Evolutionary conservation across 768 basidiomycete genomes (phyloP), one percentile per base, ranked within the genome.

Genomic region (Multifurca ochricompacta): DNA sequence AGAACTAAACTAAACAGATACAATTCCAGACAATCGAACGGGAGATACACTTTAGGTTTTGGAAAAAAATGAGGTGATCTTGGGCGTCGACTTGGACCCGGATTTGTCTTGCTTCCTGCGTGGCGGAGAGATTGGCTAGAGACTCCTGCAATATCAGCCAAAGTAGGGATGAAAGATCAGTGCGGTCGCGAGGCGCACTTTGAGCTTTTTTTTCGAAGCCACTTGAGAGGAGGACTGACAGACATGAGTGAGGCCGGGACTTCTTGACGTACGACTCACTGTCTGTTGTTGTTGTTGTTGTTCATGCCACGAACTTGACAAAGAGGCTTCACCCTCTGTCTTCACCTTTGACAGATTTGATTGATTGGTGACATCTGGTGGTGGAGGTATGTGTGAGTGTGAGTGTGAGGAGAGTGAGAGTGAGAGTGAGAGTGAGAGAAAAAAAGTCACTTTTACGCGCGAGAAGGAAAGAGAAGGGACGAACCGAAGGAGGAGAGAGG

Each of bases 61-160:
- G 35, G 58, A n/a, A 30, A 61, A 61, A 46, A 61, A 61, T n/a
- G 60, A 54, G 6, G 60, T 61, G 42, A 61, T 61, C 58, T 61
- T 59, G 49, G 31, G 39, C 3, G 52, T 41, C 47, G 57, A 40
- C 1, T 51, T 34, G 36, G 46, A 31, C 16, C 36, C 44, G 14
- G 32, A 31, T 35, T 44, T 54, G 6, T 36, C 56, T 30, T 46
- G 47, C 40, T 60, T 57, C 48, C 47, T 59, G 54, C 54, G 58
- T 1, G 48, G 54, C 9, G 48, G 13, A 3, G 28, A 25, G 23
- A 44, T 11, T 6, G 27, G 35, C 19, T 27, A 16, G 27, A 25
- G 8, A 5, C 2, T 6, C 21, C n/a, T n/a, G 7, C 31, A 13
- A 35, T 14, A 43, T 8, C 19, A 9, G 8, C 13, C 14, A 31